Evolutionary conservation across 2,329 filamentous ascomycete genomes (phyloP), one percentile per base, ranked within the genome.

Genomic region (Pseudocercospora fijiensis): DNA sequence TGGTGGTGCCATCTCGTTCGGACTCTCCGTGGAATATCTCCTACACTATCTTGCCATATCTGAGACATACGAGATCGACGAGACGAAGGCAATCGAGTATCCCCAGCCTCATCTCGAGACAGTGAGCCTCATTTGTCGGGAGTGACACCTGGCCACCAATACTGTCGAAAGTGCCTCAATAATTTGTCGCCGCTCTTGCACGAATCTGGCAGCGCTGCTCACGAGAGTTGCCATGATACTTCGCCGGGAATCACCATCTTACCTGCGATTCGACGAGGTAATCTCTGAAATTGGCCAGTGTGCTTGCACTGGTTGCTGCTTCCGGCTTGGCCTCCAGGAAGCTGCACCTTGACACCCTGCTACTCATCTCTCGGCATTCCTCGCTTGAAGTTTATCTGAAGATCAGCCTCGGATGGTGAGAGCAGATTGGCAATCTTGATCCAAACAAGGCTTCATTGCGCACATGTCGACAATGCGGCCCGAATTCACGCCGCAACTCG

Each of bases 1-100:
- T 18, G 86, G 86, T 22, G 85, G 86, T 18, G 83, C 79, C 0
- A 86, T 88, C 60, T 79, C 82, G 16, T 61, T 84, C 30, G 86
- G 86, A 3, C 73, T 88, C 65, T 70, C 81, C 37, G 81, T 80
- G 11, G 86, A 88, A 64, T 88, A 88, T 72, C 30, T 71, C 13
- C 62, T 65, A 27, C 62, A 65, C 18, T 69, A 67, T 47, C 52
- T 64, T 13, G 67, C 33, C 10, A 22, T 57, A 43, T 66, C 65
- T 26, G 66, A 65, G 28, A 43, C 53, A 20, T 22, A 11, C 28
- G 53, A 41, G 16, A 24, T 18, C 28, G 53, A 56, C 20, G 28
- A 20, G 53, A 56, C 53, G 18, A 37, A 33, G 30, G 28, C n/a
- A 24, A 22, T 56, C 53, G 53, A 56, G 16, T n/a, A 5, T 22